Base-by-base conservation (phyloP, 441 rosid genomes). In the Melastoma candidum region DNA sequence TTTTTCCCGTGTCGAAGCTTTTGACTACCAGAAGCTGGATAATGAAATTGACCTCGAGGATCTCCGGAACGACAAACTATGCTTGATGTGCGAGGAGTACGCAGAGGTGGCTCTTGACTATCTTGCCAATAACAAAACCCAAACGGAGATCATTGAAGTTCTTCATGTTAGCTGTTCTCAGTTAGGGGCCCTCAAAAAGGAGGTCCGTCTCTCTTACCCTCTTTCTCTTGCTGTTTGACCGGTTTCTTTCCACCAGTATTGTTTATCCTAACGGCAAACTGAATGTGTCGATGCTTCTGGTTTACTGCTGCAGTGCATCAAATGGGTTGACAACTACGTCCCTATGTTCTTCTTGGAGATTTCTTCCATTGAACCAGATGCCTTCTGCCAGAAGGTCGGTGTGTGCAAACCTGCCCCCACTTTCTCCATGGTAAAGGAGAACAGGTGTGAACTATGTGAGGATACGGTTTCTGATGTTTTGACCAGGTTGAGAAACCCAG, bases 121-220 rank as follows among this genome's bases (percentile, higher is more conserved):
- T 54, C 44, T 61, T 46, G 3, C 25, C 6, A 9, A 54, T 41
- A 61, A 61, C 41, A 61, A 54, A 53, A 61, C 65, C 7, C 59
- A 54, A 26, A 47, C 17, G 26, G 65, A 61, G 52, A 48, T 61
- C 11, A 41, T 54, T 26, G 65, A 9, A 22, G 13, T 61, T 61
- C 65, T 61, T 54, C 54, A 11, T 48, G 11, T 54, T 27, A 43
- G 24, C 65, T 61, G 65, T 59, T 53, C 65, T 6, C 65, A 61
- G 58, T 43, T 43, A 25, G 44, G 22, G 11, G 4, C 43, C 10
- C 43, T 61, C 36, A 61, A 59, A 48, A 1, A 22, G n/a, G 54
- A 59, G 55, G 55, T 59, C 39, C 43, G 25, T 14, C 50, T 26
- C 47, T 14, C 44, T 57, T 25, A 24, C 12, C 7, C 45, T 48